These are phyloP conservation scores for Wickerhamiella sergipiensis DNA, from an alignment of 805 yeast genomes.

Conservation along the genomic window DNA sequence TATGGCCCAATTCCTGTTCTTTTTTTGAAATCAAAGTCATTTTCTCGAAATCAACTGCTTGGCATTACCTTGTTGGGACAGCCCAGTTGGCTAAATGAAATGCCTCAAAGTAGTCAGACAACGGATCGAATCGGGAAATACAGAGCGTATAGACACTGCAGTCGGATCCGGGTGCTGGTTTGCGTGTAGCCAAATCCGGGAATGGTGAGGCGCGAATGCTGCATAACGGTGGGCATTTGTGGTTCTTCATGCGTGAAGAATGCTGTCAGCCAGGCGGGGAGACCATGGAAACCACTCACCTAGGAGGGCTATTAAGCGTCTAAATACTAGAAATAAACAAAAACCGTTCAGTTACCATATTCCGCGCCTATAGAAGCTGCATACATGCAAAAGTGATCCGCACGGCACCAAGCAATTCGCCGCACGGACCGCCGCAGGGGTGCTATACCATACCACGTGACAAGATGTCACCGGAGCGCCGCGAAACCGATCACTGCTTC, in stretches of 20 bases:
- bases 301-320: background rate
- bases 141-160: background rate
- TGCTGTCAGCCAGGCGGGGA: background rate
- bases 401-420: background rate
- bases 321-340: too few species aligned
- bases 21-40: too few species aligned
- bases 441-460: background rate
- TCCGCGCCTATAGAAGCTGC: too few species aligned
- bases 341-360: background rate
- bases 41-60: too few species aligned
- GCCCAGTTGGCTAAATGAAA: too few species aligned
- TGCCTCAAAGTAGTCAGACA: background rate
- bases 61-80: too few species aligned
- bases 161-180: background rate
- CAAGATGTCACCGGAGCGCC: background rate
- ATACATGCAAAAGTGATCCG: background rate
- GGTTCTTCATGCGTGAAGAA: background rate
- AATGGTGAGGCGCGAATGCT: background rate
- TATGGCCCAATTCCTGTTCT: too few species aligned
- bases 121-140: background rate
- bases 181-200: background rate
- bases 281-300: too few species aligned
- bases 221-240: background rate
- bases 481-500: background rate
- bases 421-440: background rate